Conservation (phyloP, 108 stramenopile genomes). For the Skeletonema marinoi region DNA sequence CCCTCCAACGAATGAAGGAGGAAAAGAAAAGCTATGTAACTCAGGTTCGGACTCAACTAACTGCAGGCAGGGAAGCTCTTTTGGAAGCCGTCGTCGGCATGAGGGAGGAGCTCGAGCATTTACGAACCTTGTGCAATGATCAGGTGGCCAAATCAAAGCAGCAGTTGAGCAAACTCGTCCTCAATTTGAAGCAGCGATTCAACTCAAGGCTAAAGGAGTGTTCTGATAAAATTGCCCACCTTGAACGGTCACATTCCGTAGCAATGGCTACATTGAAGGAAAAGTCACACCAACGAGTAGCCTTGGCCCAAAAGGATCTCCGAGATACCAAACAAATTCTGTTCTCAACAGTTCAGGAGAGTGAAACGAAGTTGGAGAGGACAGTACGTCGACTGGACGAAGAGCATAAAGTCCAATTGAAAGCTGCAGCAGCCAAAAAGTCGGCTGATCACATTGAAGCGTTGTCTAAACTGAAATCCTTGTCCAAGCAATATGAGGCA, state of each 20-base stretch:
- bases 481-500: slow-evolving; percentile 22
- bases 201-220: background rate
- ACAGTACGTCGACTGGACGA: slow-evolving; percentile 25
- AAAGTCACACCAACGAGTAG: slow-evolving; percentile 11
- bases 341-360: slow-evolving; percentile 33
- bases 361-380: slow-evolving; percentile 24
- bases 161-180: background rate
- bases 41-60: slow-evolving; percentile 1
- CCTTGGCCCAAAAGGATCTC: slow-evolving; percentile 12
- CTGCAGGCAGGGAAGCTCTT: background rate
- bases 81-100: background rate
- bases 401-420: slow-evolving; percentile 32
- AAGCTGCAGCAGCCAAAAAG: slow-evolving; percentile 8
- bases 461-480: slow-evolving; percentile 5
- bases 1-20: background rate
- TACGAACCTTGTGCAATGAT: slow-evolving; percentile 1
- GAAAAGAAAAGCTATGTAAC: background rate
- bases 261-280: slow-evolving; percentile 13
- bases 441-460: slow-evolving; percentile 4
- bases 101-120: slow-evolving; percentile 3
- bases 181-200: background rate
- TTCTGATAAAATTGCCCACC: slow-evolving; percentile 16
- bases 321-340: slow-evolving; percentile 43
- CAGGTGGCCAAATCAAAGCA: slow-evolving; percentile 3
- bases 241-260: slow-evolving; percentile 4